Base-by-base conservation (phyloP, 2,329 filamentous ascomycete species). In the Colletotrichum abscissum region DNA sequence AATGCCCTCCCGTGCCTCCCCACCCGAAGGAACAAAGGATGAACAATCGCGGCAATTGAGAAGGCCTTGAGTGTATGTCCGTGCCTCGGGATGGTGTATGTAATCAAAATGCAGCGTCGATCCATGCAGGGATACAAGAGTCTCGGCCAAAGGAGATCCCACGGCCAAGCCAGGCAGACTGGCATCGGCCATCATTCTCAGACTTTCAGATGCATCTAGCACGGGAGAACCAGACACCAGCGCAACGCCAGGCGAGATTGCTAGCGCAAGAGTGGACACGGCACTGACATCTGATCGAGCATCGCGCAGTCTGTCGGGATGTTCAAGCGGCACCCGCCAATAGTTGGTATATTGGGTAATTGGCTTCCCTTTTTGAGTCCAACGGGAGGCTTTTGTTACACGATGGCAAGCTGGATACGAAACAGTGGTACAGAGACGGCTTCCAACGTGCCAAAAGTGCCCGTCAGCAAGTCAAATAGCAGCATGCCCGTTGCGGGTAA, bases 401-500 rank as follows among this genome's bases (percentile, higher is more conserved):
- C 55, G 24, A 64, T 11, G 7, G n/a, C 14, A 24, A 16, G 70
- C 26, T 22, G n/a, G 19, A 64, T 28, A 38, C 33, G 59, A 73
- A 64, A 60, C 54, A 28, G 59, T 64, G 22, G 46, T 64, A 73
- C 69, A 72, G 42, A 28, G 33, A 35, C 59, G 24, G 49, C 26
- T 16, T 69, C 33, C 42, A 22, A 26, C 46, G 8, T 46, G 1
- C 28, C 16, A 46, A 35, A n/a, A 26, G n/a, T 16, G 22, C 12
- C 22, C 5, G 28, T 16, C 7, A 26, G 16, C n/a, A 12, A 26
- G 22, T 38, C 22, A 22, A 24, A 16, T 22, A 49, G 38, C 3
- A 16, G 42, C 5, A 28, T n/a, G 42, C 19, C 42, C 42, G 8
- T 22, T n/a, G 42, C 19, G 19, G 42, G 42, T 11, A 33, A n/a